Percentiles rank a stretch among this genome's conserved stretches.
phyloP scores from a whole-genome alignment of 352 stramenopile species.

The Pythium aquatile region DNA sequence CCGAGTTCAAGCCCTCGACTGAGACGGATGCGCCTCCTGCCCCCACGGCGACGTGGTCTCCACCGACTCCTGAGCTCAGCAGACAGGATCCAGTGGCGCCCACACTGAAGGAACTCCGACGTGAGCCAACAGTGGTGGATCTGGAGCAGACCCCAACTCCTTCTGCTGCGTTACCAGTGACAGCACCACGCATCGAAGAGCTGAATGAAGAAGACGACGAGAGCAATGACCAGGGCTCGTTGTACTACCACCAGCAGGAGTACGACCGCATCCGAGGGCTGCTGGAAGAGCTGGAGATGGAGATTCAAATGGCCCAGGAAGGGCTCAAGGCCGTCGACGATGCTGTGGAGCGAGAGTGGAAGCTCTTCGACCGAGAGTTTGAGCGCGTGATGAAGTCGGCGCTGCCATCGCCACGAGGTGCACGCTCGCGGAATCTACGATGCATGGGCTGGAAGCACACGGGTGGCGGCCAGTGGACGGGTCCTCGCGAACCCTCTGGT shows the following conservation, averaged over 20 bases:
- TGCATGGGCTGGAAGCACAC: conserved; percentile 23
- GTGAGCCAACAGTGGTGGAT: no score
- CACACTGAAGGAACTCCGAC: background rate
- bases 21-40: background rate
- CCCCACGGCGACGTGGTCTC: background rate
- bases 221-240: background rate
- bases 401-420: conserved; percentile 16
- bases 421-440: background rate
- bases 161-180: background rate
- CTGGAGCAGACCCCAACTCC: no score
- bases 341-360: background rate
- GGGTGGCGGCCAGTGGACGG: conserved; percentile 11
- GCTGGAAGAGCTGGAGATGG: background rate
- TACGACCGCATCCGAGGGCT: conserved; percentile 1
- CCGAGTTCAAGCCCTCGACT: background rate
- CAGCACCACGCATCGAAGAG: background rate
- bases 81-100: background rate
- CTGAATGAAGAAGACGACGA: background rate
- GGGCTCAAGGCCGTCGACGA: conserved; percentile 2
- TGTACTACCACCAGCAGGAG: conserved; percentile 20
- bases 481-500: background rate
- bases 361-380: background rate
- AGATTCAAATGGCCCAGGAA: background rate
- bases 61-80: background rate
- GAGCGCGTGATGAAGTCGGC: conserved; percentile 7